A percentile compares a stretch with the other conserved stretches of the same genome.
Conservation (phyloP, 2,329 filamentous ascomycete genomes). For the Aurifilum marmelostoma region DNA sequence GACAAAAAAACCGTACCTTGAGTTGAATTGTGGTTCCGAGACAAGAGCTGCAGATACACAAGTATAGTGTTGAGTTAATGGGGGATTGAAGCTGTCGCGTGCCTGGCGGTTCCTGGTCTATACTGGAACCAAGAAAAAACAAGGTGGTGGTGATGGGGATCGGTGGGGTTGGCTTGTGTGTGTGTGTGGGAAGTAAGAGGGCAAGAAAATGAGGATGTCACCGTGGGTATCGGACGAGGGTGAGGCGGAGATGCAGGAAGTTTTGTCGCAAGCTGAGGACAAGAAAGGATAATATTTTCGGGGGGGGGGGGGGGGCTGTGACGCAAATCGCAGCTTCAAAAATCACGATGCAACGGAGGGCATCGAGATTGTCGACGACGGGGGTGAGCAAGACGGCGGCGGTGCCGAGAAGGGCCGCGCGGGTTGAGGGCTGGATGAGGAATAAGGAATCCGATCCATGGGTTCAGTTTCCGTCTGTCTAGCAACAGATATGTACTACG, state of each 20-base stretch:
- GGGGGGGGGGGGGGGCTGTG: constrained; percentile 6
- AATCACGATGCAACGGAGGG: constrained; percentile 24
- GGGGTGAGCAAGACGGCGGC: not conserved
- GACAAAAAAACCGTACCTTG: not conserved
- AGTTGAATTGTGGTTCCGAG: not conserved
- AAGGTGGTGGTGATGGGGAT: not conserved
- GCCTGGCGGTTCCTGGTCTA: not conserved
- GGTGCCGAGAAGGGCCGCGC: not conserved
- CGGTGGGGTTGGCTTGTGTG: not conserved
- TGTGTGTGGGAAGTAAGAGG: not conserved
- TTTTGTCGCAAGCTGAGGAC: not conserved
- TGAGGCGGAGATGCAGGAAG: not conserved
- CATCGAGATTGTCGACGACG: constrained; percentile 22
- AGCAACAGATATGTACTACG: not conserved
- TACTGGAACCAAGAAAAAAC: not conserved
- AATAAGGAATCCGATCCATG: not conserved
- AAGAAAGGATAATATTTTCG: not conserved
- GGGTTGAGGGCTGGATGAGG: not conserved
- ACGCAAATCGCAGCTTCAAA: constrained; percentile 14
- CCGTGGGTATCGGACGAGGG: not conserved
- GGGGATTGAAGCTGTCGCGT: no score
- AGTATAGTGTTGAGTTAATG: not conserved
- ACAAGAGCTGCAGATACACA: not conserved
- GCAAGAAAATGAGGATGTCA: not conserved
- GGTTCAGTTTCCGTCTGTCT: not conserved